Evolutionary conservation across 2,329 filamentous ascomycete species (phyloP).

Genomic region (Xylariales sp.): DNA sequence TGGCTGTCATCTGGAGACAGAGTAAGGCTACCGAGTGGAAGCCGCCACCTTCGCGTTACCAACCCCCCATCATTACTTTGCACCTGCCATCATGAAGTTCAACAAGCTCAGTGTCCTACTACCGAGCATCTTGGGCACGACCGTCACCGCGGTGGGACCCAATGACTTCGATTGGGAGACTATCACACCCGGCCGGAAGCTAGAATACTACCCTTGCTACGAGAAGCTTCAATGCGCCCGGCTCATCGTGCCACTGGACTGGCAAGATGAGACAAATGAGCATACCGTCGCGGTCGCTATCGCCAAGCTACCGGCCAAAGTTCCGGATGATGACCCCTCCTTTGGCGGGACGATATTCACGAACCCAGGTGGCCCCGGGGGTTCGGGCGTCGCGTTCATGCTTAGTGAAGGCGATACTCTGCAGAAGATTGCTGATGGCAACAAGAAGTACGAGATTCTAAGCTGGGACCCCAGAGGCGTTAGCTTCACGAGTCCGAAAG

Average conservation of each 20-base stretch:
- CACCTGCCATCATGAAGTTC: too few species aligned
- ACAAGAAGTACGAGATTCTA: constrained; percentile 33
- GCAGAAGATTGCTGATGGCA: constrained; percentile 17
- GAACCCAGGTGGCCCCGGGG: constrained; percentile 43
- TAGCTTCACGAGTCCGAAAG: constrained; percentile 29
- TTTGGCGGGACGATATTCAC: constrained; percentile 39
- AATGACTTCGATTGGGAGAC: constrained; percentile 30
- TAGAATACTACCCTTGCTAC: constrained; percentile 38
- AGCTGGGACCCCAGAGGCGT: constrained; percentile 42
- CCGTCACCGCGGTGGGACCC: neutral
- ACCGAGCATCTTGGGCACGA: neutral
- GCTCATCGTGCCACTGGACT: constrained; percentile 39
- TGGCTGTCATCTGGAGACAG: too few species aligned
- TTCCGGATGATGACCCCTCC: constrained; percentile 30
- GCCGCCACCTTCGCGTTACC: too few species aligned
- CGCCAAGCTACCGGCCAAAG: constrained; percentile 34
- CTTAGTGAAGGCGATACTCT: constrained; percentile 22
- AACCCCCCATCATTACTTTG: too few species aligned
- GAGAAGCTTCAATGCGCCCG: constrained; percentile 33
- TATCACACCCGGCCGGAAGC: constrained; percentile 28
- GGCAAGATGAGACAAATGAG: constrained; percentile 23
- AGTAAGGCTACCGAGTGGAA: too few species aligned
- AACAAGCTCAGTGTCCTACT: too few species aligned
- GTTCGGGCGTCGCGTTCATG: constrained; percentile 31
- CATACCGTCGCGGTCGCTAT: constrained; percentile 35